Base-by-base conservation (phyloP, 768 basidiomycete genomes). In the Antrodiella citrinella region DNA sequence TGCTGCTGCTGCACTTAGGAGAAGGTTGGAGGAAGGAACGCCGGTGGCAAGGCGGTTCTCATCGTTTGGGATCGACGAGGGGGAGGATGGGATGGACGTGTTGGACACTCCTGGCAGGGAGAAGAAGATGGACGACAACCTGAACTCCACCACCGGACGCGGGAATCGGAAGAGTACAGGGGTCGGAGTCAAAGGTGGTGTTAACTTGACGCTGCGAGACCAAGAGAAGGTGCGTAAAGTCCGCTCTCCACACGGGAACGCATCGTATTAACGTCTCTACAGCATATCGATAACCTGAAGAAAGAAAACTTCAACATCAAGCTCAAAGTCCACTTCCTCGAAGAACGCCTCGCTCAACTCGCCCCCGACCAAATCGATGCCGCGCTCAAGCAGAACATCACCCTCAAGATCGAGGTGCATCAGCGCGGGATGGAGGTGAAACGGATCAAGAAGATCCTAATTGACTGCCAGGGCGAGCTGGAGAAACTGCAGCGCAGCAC, bases 301-400 rank as follows among this genome's bases (percentile, higher is more conserved):
- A 96, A 94, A 65, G 94, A 98, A 65, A 95, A 95, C 73, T 97
- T 98, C 66, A 86, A 85, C 61, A 84, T 99, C 63, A 96, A 97
- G 66, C 78, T 98, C 47, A 89, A 92, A 51, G 89, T 97, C 2
- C 92, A 96, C 62, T 95, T 96, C 64, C 78, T 96, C 40, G 91
- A 97, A 66, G 92, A 98, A 60, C 84, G 90, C 42, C 77, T 99
- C 13, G 86, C 86, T 2, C 82, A 90, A 59, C 81, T 93, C 44
- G 87, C 89, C 0, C 91, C 92, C 0, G 92, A 95, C 64, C 87
- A 96, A 61, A 87, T 94, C 64, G 88, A 96, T 60, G 86, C 87
- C 3, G 88, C 86, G 3, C 77, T 91, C 51, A 91, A 93, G 58
- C 91, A 95, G 67, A 95, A 95, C 59, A 89, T 92, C 61, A 85